Evolutionary conservation across 805 yeast genomes (phyloP), one percentile per base, ranked within the genome.

Genomic region (Candida ipomoeae): DNA sequence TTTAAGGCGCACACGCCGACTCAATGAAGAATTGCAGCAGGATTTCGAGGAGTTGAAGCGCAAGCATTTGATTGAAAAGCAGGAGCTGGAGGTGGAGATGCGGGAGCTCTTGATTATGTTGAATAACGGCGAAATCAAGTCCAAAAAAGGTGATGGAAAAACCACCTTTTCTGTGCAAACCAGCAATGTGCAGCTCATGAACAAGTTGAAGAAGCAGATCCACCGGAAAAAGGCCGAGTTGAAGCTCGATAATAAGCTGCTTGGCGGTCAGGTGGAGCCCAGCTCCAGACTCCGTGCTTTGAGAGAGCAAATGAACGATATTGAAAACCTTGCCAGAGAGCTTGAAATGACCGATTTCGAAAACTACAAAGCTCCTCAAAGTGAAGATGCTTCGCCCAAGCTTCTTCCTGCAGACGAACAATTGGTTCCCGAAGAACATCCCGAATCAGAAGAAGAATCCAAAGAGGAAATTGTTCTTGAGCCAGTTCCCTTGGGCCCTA

Each of bases 331-430:
- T 71, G 97, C 97, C 0, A 73, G 95, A 53, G 87, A 86, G 60
- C 74, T 92, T 51, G 97, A 92, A 64, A 84, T 82, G 80, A 85
- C 87, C 18, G 94, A 89, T 56, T 90, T 89, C 60, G 84, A 80
- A 46, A 67, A 63, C 11, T 73, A 72, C 52, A 46, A 50, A n/a
- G 53, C 40, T 10, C 47, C 48, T n/a, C 44, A 47, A n/a, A 47
- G 44, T 5, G 54, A 41, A 10, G 58, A 50, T 8, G 36, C 11
- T 23, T 11, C n/a, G 2, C 26, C 17, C 17, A 26, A 38, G 26
- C 40, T n/a, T 20, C 13, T 14, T 2, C 15, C 26, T 7, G 26
- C 50, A 8, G 51, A 48, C 15, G 48, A 26, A 26, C 29, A 26
- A 26, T 26, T 26, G 11, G 29, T 26, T 26, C 29, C 29, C 8